Conservation (phyloP, 148 eudicot species). For the Fagopyrum homotropicum region DNA sequence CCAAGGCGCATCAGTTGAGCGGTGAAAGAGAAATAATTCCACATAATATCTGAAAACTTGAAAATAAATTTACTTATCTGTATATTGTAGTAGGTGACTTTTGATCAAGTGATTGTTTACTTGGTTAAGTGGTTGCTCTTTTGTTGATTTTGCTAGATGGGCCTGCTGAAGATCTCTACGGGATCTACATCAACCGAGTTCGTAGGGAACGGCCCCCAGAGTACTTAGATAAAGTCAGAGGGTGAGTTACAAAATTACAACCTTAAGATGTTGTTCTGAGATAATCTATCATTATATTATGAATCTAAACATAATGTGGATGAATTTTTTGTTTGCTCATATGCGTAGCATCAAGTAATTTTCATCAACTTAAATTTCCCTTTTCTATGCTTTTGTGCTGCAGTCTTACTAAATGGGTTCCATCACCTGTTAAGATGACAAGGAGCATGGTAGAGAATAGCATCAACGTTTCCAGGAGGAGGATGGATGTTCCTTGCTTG, state of each 20-base stretch:
- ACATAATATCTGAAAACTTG: background rate
- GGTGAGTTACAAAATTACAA: slow-evolving; percentile 57
- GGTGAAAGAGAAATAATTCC: background rate
- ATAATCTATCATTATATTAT: background rate
- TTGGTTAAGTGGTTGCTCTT: background rate
- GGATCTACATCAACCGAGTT: slow-evolving; percentile 89
- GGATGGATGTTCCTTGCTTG: slow-evolving; percentile 89
- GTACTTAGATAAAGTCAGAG: slow-evolving; percentile 69
- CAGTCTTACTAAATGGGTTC: slow-evolving; percentile 99
- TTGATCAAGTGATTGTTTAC: background rate
- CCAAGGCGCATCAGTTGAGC: slow-evolving; percentile 27
- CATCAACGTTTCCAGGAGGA: slow-evolving; percentile 78
- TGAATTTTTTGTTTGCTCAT: background rate
- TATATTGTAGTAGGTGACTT: background rate
- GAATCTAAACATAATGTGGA: background rate
- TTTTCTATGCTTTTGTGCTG: slow-evolving; percentile 14
- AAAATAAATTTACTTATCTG: background rate
- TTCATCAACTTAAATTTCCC: background rate
- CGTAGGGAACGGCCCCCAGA: slow-evolving; percentile 91
- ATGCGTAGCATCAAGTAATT: background rate
- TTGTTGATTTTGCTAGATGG: slow-evolving; percentile 56
- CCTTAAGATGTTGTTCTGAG: background rate
- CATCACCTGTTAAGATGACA: slow-evolving; percentile 96
- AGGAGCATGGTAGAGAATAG: slow-evolving; percentile 59
- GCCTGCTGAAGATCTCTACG: slow-evolving; percentile 98